Evolutionary conservation across 2,329 filamentous ascomycete genomes (phyloP).

Genomic region (Colletotrichum phormii): DNA sequence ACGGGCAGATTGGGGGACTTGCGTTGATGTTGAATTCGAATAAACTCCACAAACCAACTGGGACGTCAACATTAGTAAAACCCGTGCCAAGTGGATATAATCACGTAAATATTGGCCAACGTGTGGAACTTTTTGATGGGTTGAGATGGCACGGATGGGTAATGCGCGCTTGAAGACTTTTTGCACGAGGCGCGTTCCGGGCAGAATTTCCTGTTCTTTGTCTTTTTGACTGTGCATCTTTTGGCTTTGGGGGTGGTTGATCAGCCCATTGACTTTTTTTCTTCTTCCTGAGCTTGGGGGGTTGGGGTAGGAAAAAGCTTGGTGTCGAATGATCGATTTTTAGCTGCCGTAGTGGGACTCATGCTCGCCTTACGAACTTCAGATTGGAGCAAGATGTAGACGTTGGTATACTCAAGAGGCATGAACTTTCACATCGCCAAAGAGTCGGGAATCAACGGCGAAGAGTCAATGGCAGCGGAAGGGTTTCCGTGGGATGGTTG

Average conservation of each 20-base stretch:
- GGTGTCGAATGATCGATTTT: not conserved
- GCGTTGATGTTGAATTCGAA: not conserved
- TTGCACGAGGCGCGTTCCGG: constrained; percentile 9
- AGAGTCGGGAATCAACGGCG: not conserved
- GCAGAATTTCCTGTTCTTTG: not conserved
- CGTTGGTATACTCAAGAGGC: not conserved
- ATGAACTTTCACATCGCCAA: not conserved
- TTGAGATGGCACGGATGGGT: not conserved
- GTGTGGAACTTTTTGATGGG: constrained; percentile 13
- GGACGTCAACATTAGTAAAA: constrained; percentile 24
- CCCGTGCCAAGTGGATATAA: constrained; percentile 21
- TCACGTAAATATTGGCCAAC: constrained; percentile 35
- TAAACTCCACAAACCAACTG: constrained; percentile 17
- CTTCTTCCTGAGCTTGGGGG: not conserved
- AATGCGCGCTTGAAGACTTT: constrained; percentile 27
- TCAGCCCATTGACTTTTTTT: not conserved
- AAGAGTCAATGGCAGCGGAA: not conserved
- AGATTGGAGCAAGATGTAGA: not conserved
- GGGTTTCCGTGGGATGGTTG: constrained; percentile 11
- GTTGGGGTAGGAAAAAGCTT: not conserved
- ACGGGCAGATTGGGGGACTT: not conserved
- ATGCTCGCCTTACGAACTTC: not conserved
- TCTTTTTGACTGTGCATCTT: not conserved
- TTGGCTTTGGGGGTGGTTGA: not conserved
- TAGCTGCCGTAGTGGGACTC: not conserved